A percentile compares a stretch with the other conserved stretches of the same genome.
These are phyloP conservation scores for Penicillium egyptiacum DNA, from an alignment of 495 filamentous ascomycete species.

Conservation along the genomic window DNA sequence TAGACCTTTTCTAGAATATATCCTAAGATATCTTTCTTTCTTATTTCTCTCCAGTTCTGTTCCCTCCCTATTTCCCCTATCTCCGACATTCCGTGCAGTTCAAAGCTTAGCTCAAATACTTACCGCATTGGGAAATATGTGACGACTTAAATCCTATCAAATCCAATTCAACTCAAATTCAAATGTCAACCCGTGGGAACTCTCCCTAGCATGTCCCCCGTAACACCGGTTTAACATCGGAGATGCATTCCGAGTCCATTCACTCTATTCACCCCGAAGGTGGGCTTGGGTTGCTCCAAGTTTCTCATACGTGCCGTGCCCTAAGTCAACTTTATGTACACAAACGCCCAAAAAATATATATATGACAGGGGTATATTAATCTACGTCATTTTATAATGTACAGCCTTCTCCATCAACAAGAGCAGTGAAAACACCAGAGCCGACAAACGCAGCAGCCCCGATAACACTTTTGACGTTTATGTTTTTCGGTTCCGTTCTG, in stretches of 20 bases:
- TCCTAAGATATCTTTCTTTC: too few relatives aligned
- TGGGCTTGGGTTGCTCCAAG: background rate
- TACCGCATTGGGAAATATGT: conserved; percentile 4
- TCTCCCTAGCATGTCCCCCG: background rate
- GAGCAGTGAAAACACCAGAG: conserved; percentile 1
- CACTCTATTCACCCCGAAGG: too few relatives aligned
- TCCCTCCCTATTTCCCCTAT: background rate
- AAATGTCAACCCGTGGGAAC: background rate
- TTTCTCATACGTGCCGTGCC: background rate
- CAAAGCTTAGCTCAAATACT: conserved; percentile 6
- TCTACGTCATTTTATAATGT: background rate
- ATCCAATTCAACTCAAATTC: too few relatives aligned
- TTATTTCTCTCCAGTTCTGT: background rate
- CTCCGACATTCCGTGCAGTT: background rate
- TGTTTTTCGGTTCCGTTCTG: background rate
- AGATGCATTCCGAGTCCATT: conserved; percentile 8
- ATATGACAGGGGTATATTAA: background rate
- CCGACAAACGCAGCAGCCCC: background rate
- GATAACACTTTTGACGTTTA: background rate
- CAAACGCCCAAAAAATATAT: too few relatives aligned
- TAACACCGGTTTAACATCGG: background rate
- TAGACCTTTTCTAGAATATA: background rate
- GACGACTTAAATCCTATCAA: background rate
- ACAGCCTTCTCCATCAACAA: background rate
- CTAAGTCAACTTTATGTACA: background rate